Evolutionary conservation across 2,329 filamentous ascomycete species (phyloP).

Genomic region (Ophiocordyceps camponoti-floridani): DNA sequence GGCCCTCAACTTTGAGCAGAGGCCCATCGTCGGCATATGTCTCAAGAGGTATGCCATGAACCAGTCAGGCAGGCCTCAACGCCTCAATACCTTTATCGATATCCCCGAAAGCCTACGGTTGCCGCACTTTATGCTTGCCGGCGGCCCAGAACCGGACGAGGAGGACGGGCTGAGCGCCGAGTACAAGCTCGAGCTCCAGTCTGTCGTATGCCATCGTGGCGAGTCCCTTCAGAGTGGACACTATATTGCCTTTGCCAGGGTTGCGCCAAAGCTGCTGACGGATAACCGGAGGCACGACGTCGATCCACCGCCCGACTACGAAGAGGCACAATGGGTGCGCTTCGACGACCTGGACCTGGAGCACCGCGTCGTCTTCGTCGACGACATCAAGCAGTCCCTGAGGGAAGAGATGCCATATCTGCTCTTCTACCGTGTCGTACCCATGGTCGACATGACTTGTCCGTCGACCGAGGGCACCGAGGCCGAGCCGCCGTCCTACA

Average conservation of each 20-base stretch:
- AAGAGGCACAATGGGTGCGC: constrained; percentile 66
- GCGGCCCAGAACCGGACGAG: constrained; percentile 47
- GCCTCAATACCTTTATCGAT: constrained; percentile 72
- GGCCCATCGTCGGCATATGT: constrained; percentile 82
- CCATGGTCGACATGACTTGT: constrained; percentile 52
- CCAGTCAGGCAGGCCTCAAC: constrained; percentile 45
- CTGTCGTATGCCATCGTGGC: constrained; percentile 82
- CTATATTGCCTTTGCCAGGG: constrained; percentile 73
- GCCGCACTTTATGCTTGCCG: constrained; percentile 70
- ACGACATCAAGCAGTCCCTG: constrained; percentile 60
- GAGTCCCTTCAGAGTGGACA: constrained; percentile 76
- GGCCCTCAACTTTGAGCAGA: constrained; percentile 68
- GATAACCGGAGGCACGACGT: constrained; percentile 37
- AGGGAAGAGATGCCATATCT: constrained; percentile 85
- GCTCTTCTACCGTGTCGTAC: constrained; percentile 86
- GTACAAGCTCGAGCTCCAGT: constrained; percentile 84
- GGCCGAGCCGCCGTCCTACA: constrained; percentile 39
- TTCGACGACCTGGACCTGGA: constrained; percentile 69
- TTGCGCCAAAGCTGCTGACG: constrained; percentile 43
- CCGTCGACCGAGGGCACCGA: constrained; percentile 28
- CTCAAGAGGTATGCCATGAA: constrained; percentile 72
- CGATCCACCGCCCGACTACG: constrained; percentile 45
- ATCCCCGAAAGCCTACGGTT: constrained; percentile 69
- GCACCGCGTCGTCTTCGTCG: constrained; percentile 55
- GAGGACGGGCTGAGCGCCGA: constrained; percentile 59